Base-by-base conservation (phyloP, 2,329 filamentous ascomycete genomes). In the Grosmannia huntii region DNA sequence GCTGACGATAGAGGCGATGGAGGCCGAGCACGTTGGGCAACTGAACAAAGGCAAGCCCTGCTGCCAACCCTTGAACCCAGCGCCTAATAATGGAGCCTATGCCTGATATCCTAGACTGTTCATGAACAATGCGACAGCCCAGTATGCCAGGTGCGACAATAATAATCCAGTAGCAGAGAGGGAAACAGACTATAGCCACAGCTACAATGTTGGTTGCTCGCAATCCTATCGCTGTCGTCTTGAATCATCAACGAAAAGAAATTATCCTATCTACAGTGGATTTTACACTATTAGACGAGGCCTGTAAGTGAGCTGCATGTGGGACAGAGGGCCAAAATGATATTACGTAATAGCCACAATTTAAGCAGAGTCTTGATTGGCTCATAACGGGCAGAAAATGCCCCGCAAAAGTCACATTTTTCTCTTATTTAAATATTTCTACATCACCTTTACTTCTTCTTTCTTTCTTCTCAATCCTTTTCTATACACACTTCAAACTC, bases 231-330 rank as follows among this genome's bases (percentile, higher is more conserved):
- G 21, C 48, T 19, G 7, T 19, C 14, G 46, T 50, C 48, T 16
- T 28, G 23, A 5, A n/a, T n/a, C 25, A 16, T 50, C 23, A 14
- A 50, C 25, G 23, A n/a, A n/a, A 19, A 44, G 48, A 50, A 28
- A 50, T 28, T 28, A 50, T 28, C 48, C 48, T 28, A 16, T 33
- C 50, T 21, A 21, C 50, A 53, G 50, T 33, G 28, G 28, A 33
- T 36, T 27, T 11, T 27, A 28, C 50, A 36, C 27, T 53, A 53
- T 7, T 50, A 50, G 7, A 36, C 28, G 19, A 36, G 9, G 36
- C 53, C 54, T 49, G 44, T 49, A 56, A 56, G 54, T 56, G 41
- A 56, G n/a, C 41, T 56, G 21, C 41, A 44, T 19, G 41, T 44
- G 28, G 5, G 41, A 11, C 12, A 7, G 25, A 51, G 49, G 49